phyloP scores from a whole-genome alignment of 2,329 filamentous ascomycete genomes.

The Hypoxylon sp. region DNA sequence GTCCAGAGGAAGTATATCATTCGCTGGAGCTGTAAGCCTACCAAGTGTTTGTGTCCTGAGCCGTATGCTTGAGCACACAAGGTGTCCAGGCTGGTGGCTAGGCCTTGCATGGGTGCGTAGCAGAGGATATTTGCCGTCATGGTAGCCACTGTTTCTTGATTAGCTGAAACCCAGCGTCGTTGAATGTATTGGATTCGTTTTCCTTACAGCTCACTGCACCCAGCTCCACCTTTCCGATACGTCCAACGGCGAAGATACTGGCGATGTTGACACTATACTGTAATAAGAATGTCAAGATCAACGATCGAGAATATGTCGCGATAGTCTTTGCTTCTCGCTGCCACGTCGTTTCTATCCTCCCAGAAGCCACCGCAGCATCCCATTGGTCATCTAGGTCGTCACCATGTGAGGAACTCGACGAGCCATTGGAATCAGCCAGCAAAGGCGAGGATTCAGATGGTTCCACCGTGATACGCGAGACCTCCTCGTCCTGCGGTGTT shows the following conservation, averaged over 20 bases:
- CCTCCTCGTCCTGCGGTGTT: constrained; percentile 52
- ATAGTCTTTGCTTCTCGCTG: constrained; percentile 87
- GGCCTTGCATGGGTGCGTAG: constrained; percentile 80
- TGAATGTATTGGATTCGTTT: neutral
- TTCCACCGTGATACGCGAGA: constrained; percentile 45
- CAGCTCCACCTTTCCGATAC: constrained; percentile 74
- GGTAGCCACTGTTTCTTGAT: constrained; percentile 60
- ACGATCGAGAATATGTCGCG: constrained; percentile 71
- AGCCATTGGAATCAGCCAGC: constrained; percentile 54
- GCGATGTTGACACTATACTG: constrained; percentile 88
- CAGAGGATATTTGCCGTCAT: constrained; percentile 86
- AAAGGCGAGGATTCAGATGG: constrained; percentile 52
- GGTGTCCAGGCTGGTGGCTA: constrained; percentile 90
- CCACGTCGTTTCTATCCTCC: constrained; percentile 89
- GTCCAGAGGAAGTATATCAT: constrained; percentile 81
- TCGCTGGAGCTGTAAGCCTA: constrained; percentile 82
- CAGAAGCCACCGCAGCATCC: constrained; percentile 83
- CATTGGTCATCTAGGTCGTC: constrained; percentile 76
- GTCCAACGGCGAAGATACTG: constrained; percentile 80
- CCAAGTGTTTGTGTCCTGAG: constrained; percentile 86
- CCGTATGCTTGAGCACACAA: constrained; percentile 95
- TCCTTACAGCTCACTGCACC: constrained; percentile 66
- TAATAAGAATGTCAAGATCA: constrained; percentile 78
- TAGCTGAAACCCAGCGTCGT: constrained; percentile 14
- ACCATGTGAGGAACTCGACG: constrained; percentile 57